A percentile compares a stretch with the other conserved stretches of the same genome.
phyloP scores from a whole-genome alignment of 2,329 filamentous ascomycete species.

The Amauroascus verrucosus region DNA sequence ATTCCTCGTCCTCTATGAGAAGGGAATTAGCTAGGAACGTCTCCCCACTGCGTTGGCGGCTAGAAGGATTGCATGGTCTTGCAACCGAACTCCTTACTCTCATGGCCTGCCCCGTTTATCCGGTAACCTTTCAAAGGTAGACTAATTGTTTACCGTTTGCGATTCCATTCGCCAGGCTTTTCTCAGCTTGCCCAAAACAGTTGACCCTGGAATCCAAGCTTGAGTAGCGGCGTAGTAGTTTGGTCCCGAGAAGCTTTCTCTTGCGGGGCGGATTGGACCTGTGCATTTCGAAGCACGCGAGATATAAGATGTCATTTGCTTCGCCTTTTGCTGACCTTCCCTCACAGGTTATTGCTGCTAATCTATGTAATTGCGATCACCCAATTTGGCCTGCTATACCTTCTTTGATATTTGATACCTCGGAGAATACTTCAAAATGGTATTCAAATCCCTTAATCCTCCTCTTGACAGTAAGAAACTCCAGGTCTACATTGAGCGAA shows the following conservation, averaged over 20 bases:
- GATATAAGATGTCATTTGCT: neutral
- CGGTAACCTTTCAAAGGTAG: neutral
- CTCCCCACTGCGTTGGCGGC: neutral
- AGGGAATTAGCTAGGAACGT: too few species aligned
- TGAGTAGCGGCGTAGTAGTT: neutral
- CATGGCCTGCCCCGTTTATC: neutral
- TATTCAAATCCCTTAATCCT: slow-evolving; percentile 11
- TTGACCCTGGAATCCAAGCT: neutral
- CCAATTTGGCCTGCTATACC: neutral
- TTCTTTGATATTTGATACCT: neutral
- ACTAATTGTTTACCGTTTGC: neutral
- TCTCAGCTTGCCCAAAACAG: neutral
- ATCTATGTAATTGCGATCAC: neutral
- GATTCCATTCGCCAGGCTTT: neutral
- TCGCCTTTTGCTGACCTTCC: neutral
- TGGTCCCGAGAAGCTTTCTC: neutral
- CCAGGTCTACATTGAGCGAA: too few species aligned
- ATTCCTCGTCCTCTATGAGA: neutral
- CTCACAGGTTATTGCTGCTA: neutral
- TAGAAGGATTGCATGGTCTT: neutral
- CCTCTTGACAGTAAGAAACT: slow-evolving; percentile 9
- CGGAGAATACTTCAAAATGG: neutral
- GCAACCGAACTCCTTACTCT: neutral
- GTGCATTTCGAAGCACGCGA: neutral
- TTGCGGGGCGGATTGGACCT: neutral